Evolutionary conservation across 2,329 filamentous ascomycete genomes (phyloP).

Genomic region (Parafenestella ontariensis): DNA sequence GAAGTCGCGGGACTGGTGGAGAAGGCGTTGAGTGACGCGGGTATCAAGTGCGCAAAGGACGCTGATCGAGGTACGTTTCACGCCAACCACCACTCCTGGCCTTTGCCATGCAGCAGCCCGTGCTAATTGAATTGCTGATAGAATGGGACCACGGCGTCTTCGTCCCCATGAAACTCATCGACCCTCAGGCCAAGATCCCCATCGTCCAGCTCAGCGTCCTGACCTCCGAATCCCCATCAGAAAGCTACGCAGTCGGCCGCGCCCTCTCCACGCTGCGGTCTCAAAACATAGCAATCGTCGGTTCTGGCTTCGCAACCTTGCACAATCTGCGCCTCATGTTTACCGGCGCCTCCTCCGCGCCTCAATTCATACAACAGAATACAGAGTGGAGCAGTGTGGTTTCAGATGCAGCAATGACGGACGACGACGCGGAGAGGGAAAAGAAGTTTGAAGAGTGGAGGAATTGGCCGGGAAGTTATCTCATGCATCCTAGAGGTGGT

Average conservation of each 20-base stretch:
- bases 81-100: neutral
- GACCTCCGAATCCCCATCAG: conserved; percentile 56
- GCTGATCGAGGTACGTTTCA: conserved; percentile 36
- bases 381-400: conserved; percentile 58
- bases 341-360: conserved; percentile 29
- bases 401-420: conserved; percentile 49
- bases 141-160: conserved; percentile 70
- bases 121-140: conserved; percentile 10
- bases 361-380: conserved; percentile 41
- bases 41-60: conserved; percentile 50
- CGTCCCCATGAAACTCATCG: conserved; percentile 63
- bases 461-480: conserved; percentile 55
- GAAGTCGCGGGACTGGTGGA: conserved; percentile 60
- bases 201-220: conserved; percentile 66
- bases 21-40: conserved; percentile 55
- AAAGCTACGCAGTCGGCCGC: conserved; percentile 61
- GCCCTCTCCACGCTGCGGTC: conserved; percentile 60
- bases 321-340: conserved; percentile 63
- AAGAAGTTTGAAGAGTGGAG: conserved; percentile 58
- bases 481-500: conserved; percentile 62
- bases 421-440: conserved; percentile 47
- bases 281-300: conserved; percentile 64
- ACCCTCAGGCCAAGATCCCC: conserved; percentile 61
- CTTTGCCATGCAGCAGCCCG: neutral
- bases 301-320: conserved; percentile 66